Base-by-base conservation (phyloP, 805 yeast species). In the Saccharomycopsis sp. region DNA sequence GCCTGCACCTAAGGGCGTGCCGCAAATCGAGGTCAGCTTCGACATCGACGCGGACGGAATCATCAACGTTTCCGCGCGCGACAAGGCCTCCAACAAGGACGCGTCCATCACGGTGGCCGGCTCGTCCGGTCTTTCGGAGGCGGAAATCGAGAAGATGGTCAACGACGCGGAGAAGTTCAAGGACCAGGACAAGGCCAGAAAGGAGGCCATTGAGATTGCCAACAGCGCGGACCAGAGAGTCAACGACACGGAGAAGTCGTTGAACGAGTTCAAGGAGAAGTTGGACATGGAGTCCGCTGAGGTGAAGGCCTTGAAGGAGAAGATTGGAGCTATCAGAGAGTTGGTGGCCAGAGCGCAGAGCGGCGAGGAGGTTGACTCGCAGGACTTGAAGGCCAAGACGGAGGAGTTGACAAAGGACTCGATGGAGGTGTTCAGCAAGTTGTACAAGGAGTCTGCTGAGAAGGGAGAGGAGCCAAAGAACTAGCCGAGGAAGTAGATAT, bases 11-110 rank as follows among this genome's bases (percentile, higher is more conserved):
- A 88, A 88, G 85, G 95, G 95, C 79, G 92, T 87, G 65, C 95
- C 95, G 65, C 95, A 88, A 79, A 87, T 88, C 70, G 95, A 88
- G 79, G 97, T 91, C 73, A 82, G 96, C 62, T 91, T 91, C 73
- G 97, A 91, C 77, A 88, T 91, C 71, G 97, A 91, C 75, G 96
- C 97, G 64, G 97, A 91, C 76, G 97, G 97, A 70, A 91, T 91
- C 73, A 90, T 91, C 79, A 91, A 91, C 80, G 97, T 91, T 59
- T 84, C 89, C 73, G 97, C 97, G 57, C 84, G 85, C 68, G 97
- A 91, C 78, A 88, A 90, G 81, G 94, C 91, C 64, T 84, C 95
- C 64, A 89, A 87, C 79, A 91, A 91, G 82, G 91, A 88, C 66
- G 91, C 97, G 58, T 89, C 96, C 61, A 91, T 91, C 76, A 91